Evolutionary conservation across 352 stramenopile species (phyloP).

Genomic region (Phytophthora gonapodyides): DNA sequence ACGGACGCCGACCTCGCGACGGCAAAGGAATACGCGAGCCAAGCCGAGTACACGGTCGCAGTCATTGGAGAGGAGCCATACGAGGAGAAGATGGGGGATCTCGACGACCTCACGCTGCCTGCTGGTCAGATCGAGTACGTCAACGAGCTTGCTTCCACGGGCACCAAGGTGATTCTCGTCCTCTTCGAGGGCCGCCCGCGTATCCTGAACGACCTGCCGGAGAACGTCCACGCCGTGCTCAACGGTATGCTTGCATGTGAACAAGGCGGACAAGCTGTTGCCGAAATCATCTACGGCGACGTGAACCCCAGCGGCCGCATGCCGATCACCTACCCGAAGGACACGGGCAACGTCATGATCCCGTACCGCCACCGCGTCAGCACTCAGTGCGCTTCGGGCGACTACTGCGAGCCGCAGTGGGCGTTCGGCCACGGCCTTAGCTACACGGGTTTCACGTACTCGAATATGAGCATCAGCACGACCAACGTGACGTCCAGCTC

Average conservation of each 20-base stretch:
- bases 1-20: constrained; percentile 39
- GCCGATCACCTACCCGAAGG: constrained; percentile 15
- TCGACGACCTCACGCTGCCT: constrained; percentile 64
- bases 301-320: constrained; percentile 13
- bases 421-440: constrained; percentile 57
- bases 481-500: constrained; percentile 13
- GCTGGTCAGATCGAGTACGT: constrained; percentile 65
- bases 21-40: constrained; percentile 46
- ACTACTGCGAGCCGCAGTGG: constrained; percentile 44
- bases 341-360: constrained; percentile 16
- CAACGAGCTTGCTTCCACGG: constrained; percentile 20
- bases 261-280: constrained; percentile 31
- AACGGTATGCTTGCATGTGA: constrained; percentile 56
- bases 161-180: constrained; percentile 73
- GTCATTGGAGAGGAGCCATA: constrained; percentile 75
- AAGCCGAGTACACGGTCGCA: constrained; percentile 24
- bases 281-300: constrained; percentile 17
- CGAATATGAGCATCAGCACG: constrained; percentile 34
- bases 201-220: constrained; percentile 52
- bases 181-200: constrained; percentile 76
- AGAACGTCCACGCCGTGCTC: constrained; percentile 65
- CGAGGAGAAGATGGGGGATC: constrained; percentile 80
- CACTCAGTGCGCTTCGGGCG: constrained; percentile 12
- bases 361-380: constrained; percentile 15
- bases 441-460: constrained; percentile 64